These are phyloP conservation scores for Penicillium palitans DNA, from an alignment of 2,329 filamentous ascomycete genomes.

Conservation along the genomic window DNA sequence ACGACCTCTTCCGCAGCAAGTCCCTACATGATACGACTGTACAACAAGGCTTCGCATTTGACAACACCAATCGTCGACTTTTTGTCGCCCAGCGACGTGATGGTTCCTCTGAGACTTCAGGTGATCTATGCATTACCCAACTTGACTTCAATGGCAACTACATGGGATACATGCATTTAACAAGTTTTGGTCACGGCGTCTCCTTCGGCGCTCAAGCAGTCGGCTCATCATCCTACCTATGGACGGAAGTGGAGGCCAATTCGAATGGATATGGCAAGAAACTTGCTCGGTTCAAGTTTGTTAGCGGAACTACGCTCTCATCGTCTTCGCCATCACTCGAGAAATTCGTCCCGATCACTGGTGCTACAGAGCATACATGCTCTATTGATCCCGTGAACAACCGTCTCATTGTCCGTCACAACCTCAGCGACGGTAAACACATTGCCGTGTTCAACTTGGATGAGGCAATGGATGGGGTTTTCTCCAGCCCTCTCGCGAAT, in stretches of 20 bases:
- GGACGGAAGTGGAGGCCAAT: conserved; percentile 25
- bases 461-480: conserved; percentile 18
- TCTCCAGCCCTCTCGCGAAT: conserved; percentile 16
- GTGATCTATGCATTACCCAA: conserved; percentile 25
- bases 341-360: conserved; percentile 15
- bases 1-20: conserved; percentile 21
- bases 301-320: conserved; percentile 17
- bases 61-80: conserved; percentile 25
- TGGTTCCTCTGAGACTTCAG: conserved; percentile 13
- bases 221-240: conserved; percentile 22
- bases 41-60: conserved; percentile 27
- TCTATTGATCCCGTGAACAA: conserved; percentile 22
- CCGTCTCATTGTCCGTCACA: conserved; percentile 20
- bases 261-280: conserved; percentile 23
- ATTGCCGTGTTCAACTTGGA: conserved; percentile 21
- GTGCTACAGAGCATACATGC: conserved; percentile 19
- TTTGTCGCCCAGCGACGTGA: conserved; percentile 24
- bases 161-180: conserved; percentile 25
- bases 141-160: conserved; percentile 25
- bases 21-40: conserved; percentile 18
- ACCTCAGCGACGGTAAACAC: conserved; percentile 16
- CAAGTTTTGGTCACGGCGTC: conserved; percentile 23
- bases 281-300: conserved; percentile 25
- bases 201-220: conserved; percentile 20
- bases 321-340: neutral